Evolutionary conservation across 1,284 basidiomycete species (phyloP).

Genomic region (Takashimella koratensis): DNA sequence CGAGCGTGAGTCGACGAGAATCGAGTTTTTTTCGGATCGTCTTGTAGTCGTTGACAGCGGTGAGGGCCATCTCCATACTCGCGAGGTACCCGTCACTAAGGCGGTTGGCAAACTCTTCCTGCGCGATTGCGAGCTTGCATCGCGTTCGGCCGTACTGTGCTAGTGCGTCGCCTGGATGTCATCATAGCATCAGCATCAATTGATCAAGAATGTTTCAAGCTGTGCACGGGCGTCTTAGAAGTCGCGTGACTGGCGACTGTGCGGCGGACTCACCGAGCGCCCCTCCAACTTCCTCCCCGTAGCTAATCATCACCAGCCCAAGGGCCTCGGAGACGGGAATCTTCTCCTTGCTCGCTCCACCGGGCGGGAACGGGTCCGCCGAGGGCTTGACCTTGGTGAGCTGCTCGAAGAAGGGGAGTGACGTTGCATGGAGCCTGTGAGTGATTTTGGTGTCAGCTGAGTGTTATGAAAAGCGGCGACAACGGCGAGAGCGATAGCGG

Average conservation of each 20-base stretch:
- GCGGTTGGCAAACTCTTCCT: conserved; percentile 69
- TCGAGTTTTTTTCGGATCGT: conserved; percentile 59
- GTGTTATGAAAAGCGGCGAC: neutral
- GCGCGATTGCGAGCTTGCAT: conserved; percentile 72
- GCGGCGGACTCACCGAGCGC: conserved; percentile 52
- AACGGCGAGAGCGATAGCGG: neutral
- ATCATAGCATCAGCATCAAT: neutral
- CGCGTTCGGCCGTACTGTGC: conserved; percentile 71
- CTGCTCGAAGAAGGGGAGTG: conserved; percentile 40
- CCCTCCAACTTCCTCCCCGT: conserved; percentile 75
- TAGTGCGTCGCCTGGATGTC: conserved; percentile 54
- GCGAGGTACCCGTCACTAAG: conserved; percentile 67
- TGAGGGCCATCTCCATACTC: conserved; percentile 56
- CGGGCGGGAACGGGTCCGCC: conserved; percentile 42
- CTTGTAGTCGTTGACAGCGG: conserved; percentile 47
- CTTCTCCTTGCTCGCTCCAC: conserved; percentile 41
- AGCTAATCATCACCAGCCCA: conserved; percentile 77
- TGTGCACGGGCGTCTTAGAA: conserved; percentile 2
- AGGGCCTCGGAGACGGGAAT: conserved; percentile 66
- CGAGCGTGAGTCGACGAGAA: conserved; percentile 68
- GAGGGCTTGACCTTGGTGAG: conserved; percentile 43
- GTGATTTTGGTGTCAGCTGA: neutral
- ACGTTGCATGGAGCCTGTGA: conserved; percentile 47
- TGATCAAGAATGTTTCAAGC: conserved; percentile 3
- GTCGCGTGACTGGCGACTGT: neutral